Evolutionary conservation across 208 protist genomes (phyloP).

Genomic region (Naegleria lovaniensis): DNA sequence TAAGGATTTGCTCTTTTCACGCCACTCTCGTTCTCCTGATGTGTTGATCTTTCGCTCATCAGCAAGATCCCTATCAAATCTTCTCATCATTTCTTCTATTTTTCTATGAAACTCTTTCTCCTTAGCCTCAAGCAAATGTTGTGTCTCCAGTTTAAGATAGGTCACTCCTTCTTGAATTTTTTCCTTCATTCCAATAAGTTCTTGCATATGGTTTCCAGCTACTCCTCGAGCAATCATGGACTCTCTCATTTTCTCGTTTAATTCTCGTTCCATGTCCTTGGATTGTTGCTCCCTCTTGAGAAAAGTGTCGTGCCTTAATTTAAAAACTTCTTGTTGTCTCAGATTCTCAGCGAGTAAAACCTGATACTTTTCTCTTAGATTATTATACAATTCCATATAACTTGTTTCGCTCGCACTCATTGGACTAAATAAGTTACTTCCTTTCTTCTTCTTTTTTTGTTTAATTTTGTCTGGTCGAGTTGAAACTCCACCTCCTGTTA

Average conservation of each 20-base stretch:
- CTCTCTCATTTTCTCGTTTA: background rate
- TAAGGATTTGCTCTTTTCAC: background rate
- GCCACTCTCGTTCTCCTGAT: background rate
- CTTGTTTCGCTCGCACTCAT: background rate
- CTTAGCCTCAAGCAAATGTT: background rate
- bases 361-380: conserved; percentile 6
- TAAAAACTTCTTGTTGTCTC: conserved; percentile 1
- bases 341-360: background rate
- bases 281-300: background rate
- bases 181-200: background rate
- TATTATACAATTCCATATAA: conserved; percentile 25
- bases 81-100: background rate
- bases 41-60: background rate
- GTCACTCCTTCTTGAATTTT: conserved; percentile 6
- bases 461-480: background rate
- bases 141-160: background rate
- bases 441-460: background rate
- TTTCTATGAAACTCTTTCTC: background rate
- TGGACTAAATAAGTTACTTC: background rate
- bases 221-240: background rate
- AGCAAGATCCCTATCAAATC: background rate
- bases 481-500: background rate
- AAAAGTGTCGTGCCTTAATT: conserved; percentile 20
- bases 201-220: background rate
- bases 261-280: background rate